Evolutionary conservation across 106 monocot species (phyloP), one percentile per base, ranked within the genome.

Genomic region (Phalaenopsis equestris): DNA sequence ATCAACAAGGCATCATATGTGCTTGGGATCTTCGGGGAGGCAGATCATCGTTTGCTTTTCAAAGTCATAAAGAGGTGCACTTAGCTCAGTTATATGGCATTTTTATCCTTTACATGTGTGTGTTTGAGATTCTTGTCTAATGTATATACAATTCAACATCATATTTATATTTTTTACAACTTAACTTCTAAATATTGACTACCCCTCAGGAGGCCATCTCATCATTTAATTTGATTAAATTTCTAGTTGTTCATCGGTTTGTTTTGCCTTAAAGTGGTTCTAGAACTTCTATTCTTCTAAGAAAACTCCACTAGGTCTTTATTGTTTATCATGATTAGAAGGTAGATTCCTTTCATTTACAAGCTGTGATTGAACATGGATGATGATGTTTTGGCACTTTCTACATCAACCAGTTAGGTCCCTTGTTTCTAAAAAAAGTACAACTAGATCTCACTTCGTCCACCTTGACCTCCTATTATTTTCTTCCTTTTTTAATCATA

Each of bases 21-120:
- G 86, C 86, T 65, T 98, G 97, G 97, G 97, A 98, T 88, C 90
- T 98, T 84, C 94, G 97, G 79, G 97, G 94, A 78, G 97, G 94
- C 57, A 83, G 88, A 73, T 56, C 94, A 80, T 90, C 92, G 16
- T 79, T 88, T 89, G 97, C 94, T 83, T 98, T 98, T 79, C 97
- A 94, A 86, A 90, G 87, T 85, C 90, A 89, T 73, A 98, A 89
- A 75, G 84, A 92, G 89, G 97, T 91, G 49, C 47, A 67, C 19
- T 48, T 43, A 45, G 4, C 38, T 57, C 39, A 5, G 52, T 37
- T 73, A 45, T 57, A 43, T 76, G 6, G 1, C 4, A 2, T 75
- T 61, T 56, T 57, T 56, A 43, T 61, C 79, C 47, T 75, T 30
- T 64, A 8, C 8, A 76, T 38, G 17, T 74, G 3, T 12, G 43